These are phyloP conservation scores for Apiospora marii DNA, from an alignment of 2,329 filamentous ascomycete species.

Conservation along the genomic window DNA sequence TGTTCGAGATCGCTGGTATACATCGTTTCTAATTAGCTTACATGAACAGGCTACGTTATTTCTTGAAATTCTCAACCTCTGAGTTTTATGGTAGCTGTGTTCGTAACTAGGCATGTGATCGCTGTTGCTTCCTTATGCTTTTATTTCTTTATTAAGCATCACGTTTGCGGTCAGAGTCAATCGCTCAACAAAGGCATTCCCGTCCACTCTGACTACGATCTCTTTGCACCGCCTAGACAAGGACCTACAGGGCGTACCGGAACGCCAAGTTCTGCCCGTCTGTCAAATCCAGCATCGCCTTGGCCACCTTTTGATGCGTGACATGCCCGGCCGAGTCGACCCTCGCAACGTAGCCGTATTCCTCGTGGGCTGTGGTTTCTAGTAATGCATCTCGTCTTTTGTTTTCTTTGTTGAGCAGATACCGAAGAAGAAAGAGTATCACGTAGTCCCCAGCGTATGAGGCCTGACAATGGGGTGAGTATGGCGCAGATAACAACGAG, in stretches of 20 bases:
- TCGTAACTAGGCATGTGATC: too few relatives aligned
- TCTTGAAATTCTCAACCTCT: too few relatives aligned
- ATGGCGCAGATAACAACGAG: neutral
- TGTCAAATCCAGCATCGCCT: conserved; percentile 26
- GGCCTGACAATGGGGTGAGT: neutral
- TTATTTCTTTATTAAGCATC: too few relatives aligned
- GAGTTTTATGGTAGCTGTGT: too few relatives aligned
- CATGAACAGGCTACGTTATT: too few relatives aligned
- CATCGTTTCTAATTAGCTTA: too few relatives aligned
- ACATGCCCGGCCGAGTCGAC: conserved; percentile 23
- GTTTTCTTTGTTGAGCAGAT: conserved; percentile 26
- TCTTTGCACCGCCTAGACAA: neutral
- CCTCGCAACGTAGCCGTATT: conserved; percentile 24
- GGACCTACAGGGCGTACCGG: conserved; percentile 22
- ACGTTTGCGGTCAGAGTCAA: too few relatives aligned
- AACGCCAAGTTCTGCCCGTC: conserved; percentile 26
- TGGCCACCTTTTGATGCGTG: conserved; percentile 23
- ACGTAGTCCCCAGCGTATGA: conserved; percentile 26
- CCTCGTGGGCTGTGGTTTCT: neutral
- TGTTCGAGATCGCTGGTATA: too few relatives aligned
- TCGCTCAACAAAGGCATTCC: too few relatives aligned
- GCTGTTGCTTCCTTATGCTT: too few relatives aligned
- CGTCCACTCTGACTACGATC: too few relatives aligned
- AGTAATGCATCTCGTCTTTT: conserved; percentile 22
- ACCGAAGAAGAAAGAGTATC: conserved; percentile 23